Base-by-base conservation (phyloP, 1,139 yeast species). In the Yamadazyma mexicana region DNA sequence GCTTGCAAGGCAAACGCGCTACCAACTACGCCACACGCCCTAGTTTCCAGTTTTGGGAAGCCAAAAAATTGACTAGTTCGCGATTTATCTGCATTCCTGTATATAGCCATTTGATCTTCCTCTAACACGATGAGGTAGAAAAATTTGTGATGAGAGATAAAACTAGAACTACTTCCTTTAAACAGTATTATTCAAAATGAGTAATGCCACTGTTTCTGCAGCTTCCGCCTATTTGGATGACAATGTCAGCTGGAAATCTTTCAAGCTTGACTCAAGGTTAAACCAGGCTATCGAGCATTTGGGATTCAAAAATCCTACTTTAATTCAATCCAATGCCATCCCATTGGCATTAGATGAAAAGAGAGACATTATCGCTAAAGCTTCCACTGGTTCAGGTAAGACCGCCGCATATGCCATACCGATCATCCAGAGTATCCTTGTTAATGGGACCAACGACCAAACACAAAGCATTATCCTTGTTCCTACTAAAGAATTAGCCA, bases 311-410 rank as follows among this genome's bases (percentile, higher is more conserved):
- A 81, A 83, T 55, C 98, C 98, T 9, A 94, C 98, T 1, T 73
- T 87, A 43, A 85, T 92, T 39, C 98, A 92, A 66, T 79, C 94
- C 6, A 83, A 82, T 60, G 88, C 96, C n/a, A 87, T 92, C 44
- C 96, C 96, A 24, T 67, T 92, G 40, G 96, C 98, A 1, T 64
- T 92, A 40, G 87, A 87, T 50, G 94, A 87, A 50, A 84, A 83
- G 54, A 79, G 89, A 62, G 96, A 88, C 58, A 83, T 88, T 48
- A 83, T 88, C 28, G 95, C 95, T 23, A 79, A 86, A 54, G 95
- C 96, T 14, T 79, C 86, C 29, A 88, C 96, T 1, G 96, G 96
- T 6, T 84, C 95, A 3, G 96, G 96, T 49, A 88, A 88, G 59
- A 88, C 96, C 0, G 85, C 85, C 17, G 95, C 96, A 1, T 88